Evolutionary conservation across 805 yeast genomes (phyloP).

Genomic region (Metschnikowia sp.): DNA sequence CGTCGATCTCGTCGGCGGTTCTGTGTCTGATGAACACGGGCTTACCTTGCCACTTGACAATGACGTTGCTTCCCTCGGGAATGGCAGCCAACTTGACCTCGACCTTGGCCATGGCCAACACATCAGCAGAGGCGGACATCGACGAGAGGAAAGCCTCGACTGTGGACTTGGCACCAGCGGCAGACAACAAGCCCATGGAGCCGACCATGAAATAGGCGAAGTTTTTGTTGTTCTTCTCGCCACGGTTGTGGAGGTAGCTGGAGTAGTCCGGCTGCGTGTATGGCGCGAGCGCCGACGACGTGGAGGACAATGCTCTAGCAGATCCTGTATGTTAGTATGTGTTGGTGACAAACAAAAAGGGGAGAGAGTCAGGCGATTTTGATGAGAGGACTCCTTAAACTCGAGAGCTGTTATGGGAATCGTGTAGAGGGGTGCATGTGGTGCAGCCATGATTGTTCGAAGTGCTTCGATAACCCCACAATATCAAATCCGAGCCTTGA

Average conservation of each 20-base stretch:
- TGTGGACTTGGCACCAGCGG: constrained; percentile 95
- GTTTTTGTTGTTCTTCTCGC: constrained; percentile 70
- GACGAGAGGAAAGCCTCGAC: constrained; percentile 89
- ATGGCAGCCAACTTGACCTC: constrained; percentile 91
- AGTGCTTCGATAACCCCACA: too few species aligned
- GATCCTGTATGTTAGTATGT: constrained; percentile 27
- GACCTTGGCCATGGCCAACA: constrained; percentile 98
- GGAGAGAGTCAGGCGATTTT: too few species aligned
- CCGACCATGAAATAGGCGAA: constrained; percentile 98
- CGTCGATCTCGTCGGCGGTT: constrained; percentile 87
- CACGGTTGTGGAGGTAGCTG: constrained; percentile 69
- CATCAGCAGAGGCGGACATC: constrained; percentile 98
- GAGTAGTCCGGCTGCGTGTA: constrained; percentile 91
- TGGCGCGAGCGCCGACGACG: constrained; percentile 59
- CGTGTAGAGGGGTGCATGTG: too few species aligned
- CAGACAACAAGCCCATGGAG: constrained; percentile 81
- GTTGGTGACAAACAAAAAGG: too few species aligned
- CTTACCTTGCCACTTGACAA: constrained; percentile 99
- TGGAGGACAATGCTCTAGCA: constrained; percentile 49
- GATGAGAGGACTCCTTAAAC: too few species aligned
- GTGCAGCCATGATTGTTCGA: too few species aligned
- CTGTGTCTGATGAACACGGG: constrained; percentile 99
- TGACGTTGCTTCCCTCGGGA: constrained; percentile 97
- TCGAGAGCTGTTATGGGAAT: too few species aligned
- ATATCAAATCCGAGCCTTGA: too few species aligned